Percentiles rank a stretch among this genome's conserved stretches.
phyloP scores from a whole-genome alignment of 1,284 basidiomycete genomes.

The Sparassis latifolia region DNA sequence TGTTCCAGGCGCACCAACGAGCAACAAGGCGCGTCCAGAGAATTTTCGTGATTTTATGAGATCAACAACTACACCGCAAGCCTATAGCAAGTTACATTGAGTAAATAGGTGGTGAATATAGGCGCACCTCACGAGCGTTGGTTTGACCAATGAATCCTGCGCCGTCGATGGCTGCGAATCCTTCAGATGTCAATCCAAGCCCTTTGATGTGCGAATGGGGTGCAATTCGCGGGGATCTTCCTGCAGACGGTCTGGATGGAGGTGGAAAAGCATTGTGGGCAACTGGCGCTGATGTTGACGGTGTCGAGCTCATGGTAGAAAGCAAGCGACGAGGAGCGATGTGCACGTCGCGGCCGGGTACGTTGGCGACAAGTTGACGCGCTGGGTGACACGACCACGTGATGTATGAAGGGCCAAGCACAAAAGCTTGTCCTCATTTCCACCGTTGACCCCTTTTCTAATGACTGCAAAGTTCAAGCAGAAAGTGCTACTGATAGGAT shows the following conservation, averaged over 20 bases:
- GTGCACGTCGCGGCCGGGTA: too few relatives aligned
- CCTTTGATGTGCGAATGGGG: constrained; percentile 96
- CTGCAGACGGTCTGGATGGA: constrained; percentile 50
- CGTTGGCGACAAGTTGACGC: too few relatives aligned
- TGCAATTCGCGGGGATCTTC: constrained; percentile 82
- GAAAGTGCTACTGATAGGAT: too few relatives aligned
- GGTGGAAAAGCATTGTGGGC: constrained; percentile 70
- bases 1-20: constrained; percentile 89
- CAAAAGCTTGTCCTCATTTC: too few relatives aligned
- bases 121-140: constrained; percentile 80
- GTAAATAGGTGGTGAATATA: too few relatives aligned
- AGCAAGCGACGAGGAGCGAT: too few relatives aligned
- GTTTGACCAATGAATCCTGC: constrained; percentile 92
- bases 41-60: constrained; percentile 88
- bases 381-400: too few relatives aligned
- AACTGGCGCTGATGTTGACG: constrained; percentile 43
- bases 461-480: too few relatives aligned
- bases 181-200: constrained; percentile 85
- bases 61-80: constrained; percentile 88
- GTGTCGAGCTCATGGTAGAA: background rate
- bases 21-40: constrained; percentile 83
- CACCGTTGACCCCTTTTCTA: too few relatives aligned
- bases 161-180: constrained; percentile 64
- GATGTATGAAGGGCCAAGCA: too few relatives aligned
- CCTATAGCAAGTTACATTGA: constrained; percentile 35